Percentiles rank a stretch among this genome's conserved stretches.
Conservation (phyloP, 2,329 filamentous ascomycete genomes). For the Corniculantispora saksenae region DNA sequence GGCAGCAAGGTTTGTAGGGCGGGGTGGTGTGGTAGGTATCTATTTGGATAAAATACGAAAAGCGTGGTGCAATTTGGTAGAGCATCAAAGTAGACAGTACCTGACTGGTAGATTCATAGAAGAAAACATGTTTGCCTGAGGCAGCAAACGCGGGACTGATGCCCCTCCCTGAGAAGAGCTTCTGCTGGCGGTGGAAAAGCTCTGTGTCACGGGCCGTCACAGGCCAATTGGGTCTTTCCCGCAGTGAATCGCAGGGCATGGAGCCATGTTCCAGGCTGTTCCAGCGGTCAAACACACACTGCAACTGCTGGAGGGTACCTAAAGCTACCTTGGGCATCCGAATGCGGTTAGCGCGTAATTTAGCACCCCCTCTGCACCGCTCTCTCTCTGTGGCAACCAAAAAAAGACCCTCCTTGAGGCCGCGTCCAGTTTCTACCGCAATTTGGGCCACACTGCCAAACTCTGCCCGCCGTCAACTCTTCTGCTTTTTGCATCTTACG, state of each 20-base stretch:
- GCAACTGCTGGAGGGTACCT: neutral
- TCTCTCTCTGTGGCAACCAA: conserved; percentile 19
- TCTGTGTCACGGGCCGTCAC: neutral
- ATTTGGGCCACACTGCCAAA: conserved; percentile 15
- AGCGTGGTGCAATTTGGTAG: neutral
- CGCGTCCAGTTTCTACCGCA: conserved; percentile 16
- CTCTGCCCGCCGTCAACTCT: conserved; percentile 11
- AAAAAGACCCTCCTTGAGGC: conserved; percentile 16
- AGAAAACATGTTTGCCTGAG: conserved; percentile 6
- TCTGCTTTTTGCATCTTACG: conserved; percentile 18
- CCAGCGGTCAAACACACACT: neutral
- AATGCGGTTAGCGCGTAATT: conserved; percentile 8
- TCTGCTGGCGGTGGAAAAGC: neutral
- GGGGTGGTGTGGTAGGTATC: neutral
- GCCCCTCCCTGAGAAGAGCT: neutral
- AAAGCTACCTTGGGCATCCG: neutral
- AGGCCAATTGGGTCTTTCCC: neutral
- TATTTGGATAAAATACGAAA: neutral
- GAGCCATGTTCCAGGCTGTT: neutral
- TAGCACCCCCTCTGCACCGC: conserved; percentile 6
- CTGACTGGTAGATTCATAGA: neutral
- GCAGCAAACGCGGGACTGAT: neutral
- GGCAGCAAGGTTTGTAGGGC: conserved; percentile 3
- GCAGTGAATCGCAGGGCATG: neutral
- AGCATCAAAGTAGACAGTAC: neutral